Evolutionary conservation across 805 yeast species (phyloP).

Genomic region (Candida suzukii): DNA sequence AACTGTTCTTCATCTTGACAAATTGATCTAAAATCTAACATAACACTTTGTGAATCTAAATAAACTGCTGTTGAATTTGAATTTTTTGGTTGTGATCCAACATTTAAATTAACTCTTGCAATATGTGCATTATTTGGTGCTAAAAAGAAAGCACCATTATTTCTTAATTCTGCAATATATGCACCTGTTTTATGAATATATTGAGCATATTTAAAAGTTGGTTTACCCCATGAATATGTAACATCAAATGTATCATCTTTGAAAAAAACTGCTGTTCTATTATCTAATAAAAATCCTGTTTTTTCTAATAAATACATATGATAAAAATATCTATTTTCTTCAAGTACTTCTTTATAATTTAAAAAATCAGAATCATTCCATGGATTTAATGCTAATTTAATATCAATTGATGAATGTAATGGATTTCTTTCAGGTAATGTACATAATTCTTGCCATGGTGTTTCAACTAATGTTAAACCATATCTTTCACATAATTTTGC

Average conservation of each 20-base stretch:
- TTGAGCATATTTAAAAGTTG: conserved; percentile 75
- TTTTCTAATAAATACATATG: conserved; percentile 66
- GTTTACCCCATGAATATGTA: conserved; percentile 86
- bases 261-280: conserved; percentile 63
- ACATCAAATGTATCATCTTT: conserved; percentile 50
- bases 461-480: conserved; percentile 75
- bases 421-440: conserved; percentile 74
- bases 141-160: conserved; percentile 67
- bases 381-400: conserved; percentile 63
- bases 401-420: conserved; percentile 76
- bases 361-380: conserved; percentile 54
- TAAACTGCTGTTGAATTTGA: conserved; percentile 19
- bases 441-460: conserved; percentile 86
- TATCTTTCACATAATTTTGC: conserved; percentile 78
- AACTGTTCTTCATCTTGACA: conserved; percentile 49
- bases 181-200: conserved; percentile 87
- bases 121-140: conserved; percentile 86
- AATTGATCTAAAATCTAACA: conserved; percentile 57
- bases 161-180: conserved; percentile 80
- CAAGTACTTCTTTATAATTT: conserved; percentile 29
- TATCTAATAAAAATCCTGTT: conserved; percentile 75
- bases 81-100: conserved; percentile 18
- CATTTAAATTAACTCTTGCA: conserved; percentile 54
- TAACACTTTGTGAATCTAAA: conserved; percentile 65
- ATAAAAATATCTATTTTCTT: conserved; percentile 58